Evolutionary conservation across 495 filamentous ascomycete species (phyloP), one percentile per base, ranked within the genome.

Genomic region (Aspergillus bertholletiae): DNA sequence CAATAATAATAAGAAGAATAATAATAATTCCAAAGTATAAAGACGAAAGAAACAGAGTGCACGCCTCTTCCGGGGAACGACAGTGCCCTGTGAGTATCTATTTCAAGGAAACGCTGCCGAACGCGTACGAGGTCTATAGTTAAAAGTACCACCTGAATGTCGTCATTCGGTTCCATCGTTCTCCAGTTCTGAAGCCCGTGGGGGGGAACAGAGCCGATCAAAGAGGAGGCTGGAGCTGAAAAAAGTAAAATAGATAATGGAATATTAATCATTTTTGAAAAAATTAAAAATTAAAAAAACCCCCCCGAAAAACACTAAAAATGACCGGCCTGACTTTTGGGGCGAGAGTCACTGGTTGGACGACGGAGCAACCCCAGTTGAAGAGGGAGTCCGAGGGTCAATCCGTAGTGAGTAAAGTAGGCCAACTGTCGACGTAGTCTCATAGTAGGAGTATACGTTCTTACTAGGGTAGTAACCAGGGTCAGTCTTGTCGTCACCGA

Each of bases 401-500:
- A 28, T 28, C 26, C 26, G 26, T 28, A 8, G 26, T n/a, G n/a
- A n/a, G n/a, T n/a, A n/a, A n/a, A n/a, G n/a, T n/a, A n/a, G n/a
- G n/a, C n/a, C n/a, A n/a, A n/a, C n/a, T n/a, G n/a, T n/a, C n/a
- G n/a, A n/a, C n/a, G n/a, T n/a, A n/a, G n/a, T n/a, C n/a, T n/a
- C n/a, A n/a, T n/a, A n/a, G n/a, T n/a, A n/a, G n/a, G n/a, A n/a
- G 44, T 30, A 27, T 46, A 46, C 11, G n/a, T 22, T 22, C 15
- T 43, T 22, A 43, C 44, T 30, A 46, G 34, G 34, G 34, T 37
- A 37, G 55, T 46, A 34, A 49, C 49, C 39, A 53, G 55, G 39
- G 47, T 56, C 54, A 43, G 34, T 51, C 49, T 52, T 50, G 39
- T 46, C 44, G 44, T 48, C 44, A 39, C 52, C 51, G 39, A 48